phyloP scores from a whole-genome alignment of 257 asterid genomes.

The Vinca minor region DNA sequence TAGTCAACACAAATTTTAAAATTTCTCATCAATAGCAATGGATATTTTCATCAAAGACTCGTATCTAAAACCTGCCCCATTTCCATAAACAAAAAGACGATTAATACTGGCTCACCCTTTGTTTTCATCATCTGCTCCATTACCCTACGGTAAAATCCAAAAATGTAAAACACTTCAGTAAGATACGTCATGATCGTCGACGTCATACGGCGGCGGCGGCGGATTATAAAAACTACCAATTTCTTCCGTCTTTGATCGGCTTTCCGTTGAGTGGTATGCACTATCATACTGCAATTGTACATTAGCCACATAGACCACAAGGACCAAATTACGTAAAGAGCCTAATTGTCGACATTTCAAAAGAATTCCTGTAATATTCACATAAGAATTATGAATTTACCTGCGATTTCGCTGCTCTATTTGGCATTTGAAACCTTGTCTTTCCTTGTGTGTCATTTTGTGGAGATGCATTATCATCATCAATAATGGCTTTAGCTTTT shows the following conservation, averaged over 20 bases:
- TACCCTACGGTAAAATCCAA: too few relatives aligned
- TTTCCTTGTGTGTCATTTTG: constrained; percentile 36
- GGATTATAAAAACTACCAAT: too few relatives aligned
- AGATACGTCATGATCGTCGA: too few relatives aligned
- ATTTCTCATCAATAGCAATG: too few relatives aligned
- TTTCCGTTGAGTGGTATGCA: constrained; percentile 34
- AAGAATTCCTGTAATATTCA: neutral
- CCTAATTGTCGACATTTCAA: neutral
- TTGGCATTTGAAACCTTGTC: constrained; percentile 33
- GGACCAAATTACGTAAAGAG: neutral
- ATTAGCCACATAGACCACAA: neutral
- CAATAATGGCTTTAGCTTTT: constrained; percentile 81
- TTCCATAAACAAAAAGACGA: too few relatives aligned
- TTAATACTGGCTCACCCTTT: too few relatives aligned
- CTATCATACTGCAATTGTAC: constrained; percentile 37
- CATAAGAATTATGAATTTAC: constrained; percentile 24
- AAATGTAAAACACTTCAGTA: too few relatives aligned
- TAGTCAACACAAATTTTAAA: too few relatives aligned
- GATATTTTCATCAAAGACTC: too few relatives aligned
- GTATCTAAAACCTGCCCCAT: too few relatives aligned
- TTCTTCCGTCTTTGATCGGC: constrained; percentile 46
- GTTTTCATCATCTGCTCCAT: too few relatives aligned
- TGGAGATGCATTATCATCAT: constrained; percentile 56
- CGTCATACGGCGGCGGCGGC: too few relatives aligned
- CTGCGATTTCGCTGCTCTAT: constrained; percentile 48